Conservation (phyloP, 2,329 filamentous ascomycete species). For the Corynespora cassiicola region DNA sequence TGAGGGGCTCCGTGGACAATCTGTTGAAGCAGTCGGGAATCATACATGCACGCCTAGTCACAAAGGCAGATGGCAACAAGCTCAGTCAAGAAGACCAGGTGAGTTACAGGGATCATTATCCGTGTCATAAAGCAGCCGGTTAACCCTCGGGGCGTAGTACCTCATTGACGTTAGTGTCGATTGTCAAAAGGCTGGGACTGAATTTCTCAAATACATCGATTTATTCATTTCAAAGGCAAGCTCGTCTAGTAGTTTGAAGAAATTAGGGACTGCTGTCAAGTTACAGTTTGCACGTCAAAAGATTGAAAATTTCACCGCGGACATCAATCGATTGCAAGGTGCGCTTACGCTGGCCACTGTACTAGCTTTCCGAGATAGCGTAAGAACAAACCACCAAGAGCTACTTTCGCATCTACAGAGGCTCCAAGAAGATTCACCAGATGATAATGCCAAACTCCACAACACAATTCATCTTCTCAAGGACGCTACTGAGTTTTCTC, state of each 20-base stretch:
- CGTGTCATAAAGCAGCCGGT: no score
- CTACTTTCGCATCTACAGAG: slow-evolving; percentile 7
- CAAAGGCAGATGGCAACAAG: slow-evolving; percentile 1
- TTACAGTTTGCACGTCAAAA: slow-evolving; percentile 9
- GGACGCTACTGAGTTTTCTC: neutral
- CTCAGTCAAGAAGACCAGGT: slow-evolving; percentile 15
- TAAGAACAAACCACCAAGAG: slow-evolving; percentile 5
- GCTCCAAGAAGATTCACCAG: slow-evolving; percentile 2
- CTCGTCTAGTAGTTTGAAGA: slow-evolving; percentile 1
- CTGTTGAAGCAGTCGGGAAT: slow-evolving; percentile 7
- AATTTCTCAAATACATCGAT: slow-evolving; percentile 15
- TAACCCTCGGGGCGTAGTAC: slow-evolving; percentile 4
- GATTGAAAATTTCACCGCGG: slow-evolving; percentile 12
- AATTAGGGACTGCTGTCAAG: slow-evolving; percentile 7
- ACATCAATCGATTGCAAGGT: slow-evolving; percentile 11
- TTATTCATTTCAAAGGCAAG: slow-evolving; percentile 1
- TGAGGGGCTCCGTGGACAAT: slow-evolving; percentile 3
- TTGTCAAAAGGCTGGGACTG: slow-evolving; percentile 9
- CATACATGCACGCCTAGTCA: slow-evolving; percentile 1
- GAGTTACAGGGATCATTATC: no score
- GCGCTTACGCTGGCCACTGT: slow-evolving; percentile 11
- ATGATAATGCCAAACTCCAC: slow-evolving; percentile 1
- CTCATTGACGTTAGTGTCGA: slow-evolving; percentile 10
- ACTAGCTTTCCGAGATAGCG: slow-evolving; percentile 11
- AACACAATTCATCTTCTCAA: neutral